A percentile compares a stretch with the other conserved stretches of the same genome.
phyloP scores from a whole-genome alignment of 2,329 filamentous ascomycete genomes.

The Claviceps africana region DNA sequence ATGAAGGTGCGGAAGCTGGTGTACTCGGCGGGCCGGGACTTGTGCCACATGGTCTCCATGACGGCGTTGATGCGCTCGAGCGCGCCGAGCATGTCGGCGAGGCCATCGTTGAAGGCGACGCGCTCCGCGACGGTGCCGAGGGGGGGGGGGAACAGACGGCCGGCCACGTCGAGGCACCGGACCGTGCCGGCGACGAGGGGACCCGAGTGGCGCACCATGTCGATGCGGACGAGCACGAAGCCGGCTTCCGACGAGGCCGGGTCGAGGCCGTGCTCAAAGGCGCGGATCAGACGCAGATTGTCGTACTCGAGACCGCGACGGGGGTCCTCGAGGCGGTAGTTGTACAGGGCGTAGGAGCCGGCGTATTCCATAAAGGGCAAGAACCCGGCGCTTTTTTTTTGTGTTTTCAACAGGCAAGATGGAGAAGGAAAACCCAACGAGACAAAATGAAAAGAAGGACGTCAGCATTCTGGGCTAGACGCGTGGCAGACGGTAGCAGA shows the following conservation, averaged over 20 bases:
- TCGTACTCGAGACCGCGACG: conserved; percentile 42
- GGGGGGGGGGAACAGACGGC: conserved; percentile 16
- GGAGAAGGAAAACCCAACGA: too few species aligned
- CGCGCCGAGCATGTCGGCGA: conserved; percentile 46
- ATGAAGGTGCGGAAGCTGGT: conserved; percentile 91
- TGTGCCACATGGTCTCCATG: conserved; percentile 88
- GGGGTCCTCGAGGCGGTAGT: conserved; percentile 48
- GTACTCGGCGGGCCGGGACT: conserved; percentile 72
- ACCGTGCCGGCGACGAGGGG: conserved; percentile 61
- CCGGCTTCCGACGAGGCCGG: conserved; percentile 80
- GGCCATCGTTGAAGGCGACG: conserved; percentile 47
- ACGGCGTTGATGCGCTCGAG: conserved; percentile 54
- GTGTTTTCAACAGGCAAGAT: too few species aligned
- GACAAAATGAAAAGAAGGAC: neutral
- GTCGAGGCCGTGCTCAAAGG: conserved; percentile 81
- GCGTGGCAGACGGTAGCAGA: too few species aligned
- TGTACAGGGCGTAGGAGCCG: conserved; percentile 54
- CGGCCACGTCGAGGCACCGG: conserved; percentile 45
- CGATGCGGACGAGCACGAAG: conserved; percentile 89
- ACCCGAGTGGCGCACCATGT: conserved; percentile 84
- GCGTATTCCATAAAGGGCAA: conserved; percentile 87
- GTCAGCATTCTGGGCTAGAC: neutral
- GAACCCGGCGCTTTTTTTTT: conserved; percentile 48
- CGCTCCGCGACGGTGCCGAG: conserved; percentile 25
- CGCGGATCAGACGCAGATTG: conserved; percentile 72